Conservation (phyloP, 83 land plant species). For the Diphasiastrum complanatum region DNA sequence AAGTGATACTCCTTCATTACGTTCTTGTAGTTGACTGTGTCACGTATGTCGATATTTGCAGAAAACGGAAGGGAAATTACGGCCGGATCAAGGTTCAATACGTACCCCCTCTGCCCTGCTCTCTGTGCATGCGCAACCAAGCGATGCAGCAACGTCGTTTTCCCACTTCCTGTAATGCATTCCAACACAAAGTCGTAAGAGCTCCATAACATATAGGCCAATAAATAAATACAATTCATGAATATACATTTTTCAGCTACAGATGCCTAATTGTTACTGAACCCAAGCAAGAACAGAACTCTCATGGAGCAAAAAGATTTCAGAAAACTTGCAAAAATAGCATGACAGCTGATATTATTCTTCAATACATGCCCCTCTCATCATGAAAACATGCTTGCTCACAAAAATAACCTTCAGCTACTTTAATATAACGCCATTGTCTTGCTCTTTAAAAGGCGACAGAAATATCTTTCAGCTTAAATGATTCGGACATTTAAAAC, state of each 20-base stretch:
- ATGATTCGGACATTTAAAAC: neutral
- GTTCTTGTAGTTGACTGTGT: conserved; percentile 92
- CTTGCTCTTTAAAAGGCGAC: neutral
- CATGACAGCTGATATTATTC: no score
- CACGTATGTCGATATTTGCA: conserved; percentile 97
- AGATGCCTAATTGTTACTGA: no score
- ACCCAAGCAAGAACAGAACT: no score
- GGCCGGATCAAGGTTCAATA: conserved; percentile 93
- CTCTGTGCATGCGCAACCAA: conserved; percentile 63
- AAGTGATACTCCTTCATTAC: conserved; percentile 98
- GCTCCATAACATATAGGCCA: neutral
- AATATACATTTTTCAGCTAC: neutral
- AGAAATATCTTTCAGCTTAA: neutral
- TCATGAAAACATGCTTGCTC: no score
- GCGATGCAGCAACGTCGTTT: conserved; percentile 85
- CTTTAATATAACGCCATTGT: neutral
- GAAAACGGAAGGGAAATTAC: conserved; percentile 81
- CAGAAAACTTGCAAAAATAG: no score
- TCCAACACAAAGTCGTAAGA: neutral
- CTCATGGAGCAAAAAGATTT: no score
- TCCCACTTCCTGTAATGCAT: conserved; percentile 76
- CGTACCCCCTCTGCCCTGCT: conserved; percentile 65
- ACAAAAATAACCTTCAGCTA: no score
- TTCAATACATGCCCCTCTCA: no score
- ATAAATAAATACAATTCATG: neutral